phyloP scores from a whole-genome alignment of 202 grass and related monocot genomes.

The Cymbopogon flexuosus region DNA sequence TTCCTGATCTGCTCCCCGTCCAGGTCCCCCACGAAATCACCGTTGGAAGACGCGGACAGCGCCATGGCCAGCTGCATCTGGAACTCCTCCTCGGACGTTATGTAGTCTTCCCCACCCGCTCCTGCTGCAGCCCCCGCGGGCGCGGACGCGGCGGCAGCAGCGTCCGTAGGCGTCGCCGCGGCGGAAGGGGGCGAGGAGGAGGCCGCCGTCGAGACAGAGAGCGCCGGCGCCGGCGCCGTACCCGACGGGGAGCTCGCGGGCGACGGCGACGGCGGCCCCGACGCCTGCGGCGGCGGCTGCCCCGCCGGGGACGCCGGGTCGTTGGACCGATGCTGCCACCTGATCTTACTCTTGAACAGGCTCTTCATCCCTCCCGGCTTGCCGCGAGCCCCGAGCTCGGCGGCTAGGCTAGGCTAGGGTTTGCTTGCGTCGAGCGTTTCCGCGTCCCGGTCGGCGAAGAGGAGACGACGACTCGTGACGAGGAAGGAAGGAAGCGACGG shows the following conservation, averaged over 20 bases:
- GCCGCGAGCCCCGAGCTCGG: background rate
- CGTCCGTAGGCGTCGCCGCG: slow-evolving; percentile 21
- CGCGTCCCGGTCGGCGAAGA: slow-evolving; percentile 20
- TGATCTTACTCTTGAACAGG: slow-evolving; percentile 93
- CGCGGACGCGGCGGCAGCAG: slow-evolving; percentile 1
- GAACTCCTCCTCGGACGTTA: slow-evolving; percentile 88
- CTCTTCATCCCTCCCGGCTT: slow-evolving; percentile 56
- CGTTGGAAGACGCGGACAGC: slow-evolving; percentile 87
- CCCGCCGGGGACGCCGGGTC: slow-evolving; percentile 33
- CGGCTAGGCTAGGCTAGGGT: background rate
- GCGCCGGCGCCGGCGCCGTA: slow-evolving; percentile 16
- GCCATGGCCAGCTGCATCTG: slow-evolving; percentile 98
- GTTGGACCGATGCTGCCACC: slow-evolving; percentile 83
- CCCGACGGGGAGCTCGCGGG: slow-evolving; percentile 46
- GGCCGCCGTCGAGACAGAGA: slow-evolving; percentile 20
- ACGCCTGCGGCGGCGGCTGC: slow-evolving; percentile 2
- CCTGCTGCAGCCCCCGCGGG: background rate
- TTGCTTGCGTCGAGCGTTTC: background rate
- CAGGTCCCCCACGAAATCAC: slow-evolving; percentile 54
- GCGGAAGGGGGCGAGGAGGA: slow-evolving; percentile 44
- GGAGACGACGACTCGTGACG: background rate
- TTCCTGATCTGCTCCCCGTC: slow-evolving; percentile 94
- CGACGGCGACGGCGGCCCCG: slow-evolving; percentile 13
- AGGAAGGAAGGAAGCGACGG: slow-evolving; percentile 1
- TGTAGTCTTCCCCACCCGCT: slow-evolving; percentile 58